A percentile compares a stretch with the other conserved stretches of the same genome.
These are phyloP conservation scores for Corniculantispora saksenae DNA, from an alignment of 2,329 filamentous ascomycete species.

Conservation along the genomic window DNA sequence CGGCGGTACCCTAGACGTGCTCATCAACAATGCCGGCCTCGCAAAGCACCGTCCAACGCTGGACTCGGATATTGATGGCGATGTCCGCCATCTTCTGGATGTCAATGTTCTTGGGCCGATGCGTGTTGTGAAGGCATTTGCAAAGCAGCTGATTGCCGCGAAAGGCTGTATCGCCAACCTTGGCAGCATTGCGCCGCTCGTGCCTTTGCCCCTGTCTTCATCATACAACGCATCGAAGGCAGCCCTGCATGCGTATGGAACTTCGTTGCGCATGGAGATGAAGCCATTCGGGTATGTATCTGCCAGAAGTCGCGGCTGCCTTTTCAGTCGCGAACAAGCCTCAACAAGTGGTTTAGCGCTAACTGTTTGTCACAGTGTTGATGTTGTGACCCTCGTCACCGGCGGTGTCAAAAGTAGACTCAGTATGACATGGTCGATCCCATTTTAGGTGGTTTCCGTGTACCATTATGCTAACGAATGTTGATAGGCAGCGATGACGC, in stretches of 20 bases:
- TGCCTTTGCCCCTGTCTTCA: slow-evolving; percentile 24
- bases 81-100: slow-evolving; percentile 16
- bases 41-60: slow-evolving; percentile 17
- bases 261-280: slow-evolving; percentile 27
- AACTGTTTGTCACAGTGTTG: slow-evolving; percentile 18
- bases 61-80: slow-evolving; percentile 20
- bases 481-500: slow-evolving; percentile 20
- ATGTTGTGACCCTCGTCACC: slow-evolving; percentile 23
- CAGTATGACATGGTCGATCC: slow-evolving; percentile 13
- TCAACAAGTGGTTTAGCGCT: neutral
- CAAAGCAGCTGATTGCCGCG: slow-evolving; percentile 24
- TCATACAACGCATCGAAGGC: slow-evolving; percentile 29
- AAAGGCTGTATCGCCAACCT: slow-evolving; percentile 29
- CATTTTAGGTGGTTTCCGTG: neutral
- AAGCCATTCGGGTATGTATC: slow-evolving; percentile 25
- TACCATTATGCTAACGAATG: neutral
- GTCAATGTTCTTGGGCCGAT: slow-evolving; percentile 22
- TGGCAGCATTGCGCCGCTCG: slow-evolving; percentile 27
- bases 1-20: slow-evolving; percentile 18
- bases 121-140: slow-evolving; percentile 26
- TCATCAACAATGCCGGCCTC: slow-evolving; percentile 20
- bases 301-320: neutral
- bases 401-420: slow-evolving; percentile 24
- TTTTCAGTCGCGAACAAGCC: neutral
- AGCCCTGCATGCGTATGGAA: slow-evolving; percentile 26